These are phyloP conservation scores for Letharia lupina DNA, from an alignment of 495 filamentous ascomycete species.

Conservation along the genomic window DNA sequence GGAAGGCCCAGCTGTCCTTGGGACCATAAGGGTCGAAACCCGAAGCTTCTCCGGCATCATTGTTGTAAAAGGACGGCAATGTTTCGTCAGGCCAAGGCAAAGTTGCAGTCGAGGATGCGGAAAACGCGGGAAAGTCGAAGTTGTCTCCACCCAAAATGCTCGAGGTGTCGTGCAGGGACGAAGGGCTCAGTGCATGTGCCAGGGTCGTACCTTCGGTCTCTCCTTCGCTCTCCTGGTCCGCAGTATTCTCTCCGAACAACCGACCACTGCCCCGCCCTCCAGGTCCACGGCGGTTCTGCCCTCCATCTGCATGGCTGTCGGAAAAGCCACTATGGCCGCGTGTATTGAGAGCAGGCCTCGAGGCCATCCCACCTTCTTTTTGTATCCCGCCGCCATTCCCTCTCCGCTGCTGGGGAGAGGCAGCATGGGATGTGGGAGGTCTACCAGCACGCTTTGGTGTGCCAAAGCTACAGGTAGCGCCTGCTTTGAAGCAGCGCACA, in stretches of 20 bases:
- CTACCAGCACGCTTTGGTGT: constrained; percentile 11
- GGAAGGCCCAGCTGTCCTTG: constrained; percentile 11
- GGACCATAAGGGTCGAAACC: not conserved
- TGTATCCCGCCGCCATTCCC: not conserved
- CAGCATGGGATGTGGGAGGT: not conserved
- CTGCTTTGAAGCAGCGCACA: constrained; percentile 10
- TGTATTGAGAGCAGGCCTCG: constrained; percentile 2
- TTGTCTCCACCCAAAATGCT: constrained; percentile 1
- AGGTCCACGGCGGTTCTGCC: not conserved
- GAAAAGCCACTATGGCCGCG: not conserved
- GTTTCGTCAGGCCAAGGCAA: constrained; percentile 6
- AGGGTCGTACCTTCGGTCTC: not conserved
- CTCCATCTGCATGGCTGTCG: not conserved
- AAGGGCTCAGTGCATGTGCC: not conserved
- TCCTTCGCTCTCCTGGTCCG: constrained; percentile 7
- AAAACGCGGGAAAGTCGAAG: not conserved
- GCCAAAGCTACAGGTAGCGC: constrained; percentile 11
- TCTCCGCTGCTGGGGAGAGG: not conserved
- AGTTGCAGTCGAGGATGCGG: constrained; percentile 1
- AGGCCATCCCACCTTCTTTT: not conserved
- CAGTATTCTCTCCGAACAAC: not conserved
- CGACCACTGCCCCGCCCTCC: not conserved
- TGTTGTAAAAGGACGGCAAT: not conserved
- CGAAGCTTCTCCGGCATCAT: not conserved
- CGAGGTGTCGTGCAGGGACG: not conserved